Percentiles rank a stretch among this genome's conserved stretches.
phyloP scores from a whole-genome alignment of 78 protist genomes.

The Speleostelium caveatum region DNA sequence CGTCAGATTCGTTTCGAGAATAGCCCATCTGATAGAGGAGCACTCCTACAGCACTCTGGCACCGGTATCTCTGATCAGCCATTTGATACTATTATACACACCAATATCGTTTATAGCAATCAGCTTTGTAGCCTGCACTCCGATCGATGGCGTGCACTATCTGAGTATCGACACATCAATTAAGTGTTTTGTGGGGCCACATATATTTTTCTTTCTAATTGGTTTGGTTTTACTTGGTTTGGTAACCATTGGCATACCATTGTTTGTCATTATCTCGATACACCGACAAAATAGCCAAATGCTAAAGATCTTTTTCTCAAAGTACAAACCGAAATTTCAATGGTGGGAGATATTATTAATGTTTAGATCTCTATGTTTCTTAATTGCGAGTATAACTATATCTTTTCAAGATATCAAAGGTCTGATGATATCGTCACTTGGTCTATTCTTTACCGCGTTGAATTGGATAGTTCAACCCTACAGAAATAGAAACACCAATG shows the following conservation, averaged over 20 bases:
- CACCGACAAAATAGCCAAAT: slow-evolving; percentile 6
- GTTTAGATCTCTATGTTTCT: slow-evolving; percentile 7
- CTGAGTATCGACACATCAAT: slow-evolving; percentile 22
- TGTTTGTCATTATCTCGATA: slow-evolving; percentile 27
- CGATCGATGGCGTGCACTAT: not conserved
- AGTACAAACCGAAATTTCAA: slow-evolving; percentile 14
- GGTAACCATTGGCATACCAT: slow-evolving; percentile 40
- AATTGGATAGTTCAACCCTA: slow-evolving; percentile 52
- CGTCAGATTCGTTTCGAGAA: not conserved
- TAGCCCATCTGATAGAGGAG: not conserved
- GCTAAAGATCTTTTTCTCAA: slow-evolving; percentile 28
- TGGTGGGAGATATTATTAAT: slow-evolving; percentile 55
- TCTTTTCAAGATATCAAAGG: slow-evolving; percentile 28
- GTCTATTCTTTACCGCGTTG: slow-evolving; percentile 19
- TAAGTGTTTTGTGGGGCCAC: slow-evolving; percentile 6
- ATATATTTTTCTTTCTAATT: slow-evolving; percentile 3
- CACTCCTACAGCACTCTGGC: slow-evolving; percentile 1
- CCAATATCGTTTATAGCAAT: slow-evolving; percentile 48
- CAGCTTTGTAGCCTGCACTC: slow-evolving; percentile 11
- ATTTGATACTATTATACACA: slow-evolving; percentile 3
- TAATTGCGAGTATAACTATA: slow-evolving; percentile 5
- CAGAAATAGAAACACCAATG: slow-evolving; percentile 10
- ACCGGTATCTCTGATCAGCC: not conserved
- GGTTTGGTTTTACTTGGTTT: not conserved
- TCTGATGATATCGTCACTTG: slow-evolving; percentile 29